A percentile compares a stretch with the other conserved stretches of the same genome.
Evolutionary conservation across 163 green algal genomes (phyloP).

Genomic region (Coccomyxa subellipsoidea): DNA sequence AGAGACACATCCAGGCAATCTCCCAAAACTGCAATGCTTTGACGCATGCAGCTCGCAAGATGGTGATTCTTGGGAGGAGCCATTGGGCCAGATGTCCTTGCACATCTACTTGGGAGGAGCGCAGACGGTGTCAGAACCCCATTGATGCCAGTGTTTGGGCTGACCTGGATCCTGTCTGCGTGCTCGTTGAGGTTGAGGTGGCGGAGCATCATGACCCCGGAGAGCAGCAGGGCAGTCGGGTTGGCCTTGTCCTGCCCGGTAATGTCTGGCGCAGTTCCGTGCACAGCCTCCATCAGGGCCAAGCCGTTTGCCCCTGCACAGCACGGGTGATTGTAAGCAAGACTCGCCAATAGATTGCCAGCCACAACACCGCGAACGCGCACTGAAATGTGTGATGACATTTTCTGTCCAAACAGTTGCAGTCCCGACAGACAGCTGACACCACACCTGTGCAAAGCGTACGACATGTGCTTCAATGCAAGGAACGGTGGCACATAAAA

Average conservation of each 20-base stretch:
- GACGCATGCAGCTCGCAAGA: background rate
- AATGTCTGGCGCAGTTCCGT: constrained; percentile 95
- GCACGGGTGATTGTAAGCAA: background rate
- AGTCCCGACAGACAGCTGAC: no score
- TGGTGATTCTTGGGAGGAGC: background rate
- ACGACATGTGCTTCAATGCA: background rate
- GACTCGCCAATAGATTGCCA: background rate
- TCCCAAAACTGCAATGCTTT: background rate
- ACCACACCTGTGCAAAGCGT: no score
- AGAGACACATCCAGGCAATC: background rate
- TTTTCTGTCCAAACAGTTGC: no score
- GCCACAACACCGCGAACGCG: no score
- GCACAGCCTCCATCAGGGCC: constrained; percentile 94
- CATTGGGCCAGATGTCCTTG: background rate
- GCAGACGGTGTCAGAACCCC: background rate
- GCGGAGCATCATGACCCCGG: constrained; percentile 90
- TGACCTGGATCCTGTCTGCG: constrained; percentile 31
- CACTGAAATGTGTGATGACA: no score
- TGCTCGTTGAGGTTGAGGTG: constrained; percentile 70
- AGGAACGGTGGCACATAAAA: background rate
- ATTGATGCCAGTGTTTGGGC: background rate
- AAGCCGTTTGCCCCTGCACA: constrained; percentile 70
- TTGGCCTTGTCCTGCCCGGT: constrained; percentile 93
- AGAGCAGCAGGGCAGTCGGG: constrained; percentile 91
- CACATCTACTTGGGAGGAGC: background rate